These are phyloP conservation scores for Coemansia sp. DNA, from an alignment of 192 early-diverging fungal genomes.

Conservation along the genomic window DNA sequence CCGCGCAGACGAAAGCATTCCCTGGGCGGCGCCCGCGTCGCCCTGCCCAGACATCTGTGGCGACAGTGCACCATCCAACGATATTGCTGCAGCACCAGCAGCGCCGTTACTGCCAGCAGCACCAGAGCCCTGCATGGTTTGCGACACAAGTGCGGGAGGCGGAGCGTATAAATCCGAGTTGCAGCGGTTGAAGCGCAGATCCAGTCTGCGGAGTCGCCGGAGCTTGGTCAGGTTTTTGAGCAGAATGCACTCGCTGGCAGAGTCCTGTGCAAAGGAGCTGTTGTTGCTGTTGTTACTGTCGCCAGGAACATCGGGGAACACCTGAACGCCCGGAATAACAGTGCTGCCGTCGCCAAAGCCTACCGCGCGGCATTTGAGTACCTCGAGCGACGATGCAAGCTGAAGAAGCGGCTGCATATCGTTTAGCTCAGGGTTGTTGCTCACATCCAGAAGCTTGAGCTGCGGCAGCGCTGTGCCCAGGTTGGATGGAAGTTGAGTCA, in stretches of 20 bases:
- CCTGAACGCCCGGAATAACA: constrained; percentile 9
- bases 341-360: constrained; percentile 21
- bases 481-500: constrained; percentile 30
- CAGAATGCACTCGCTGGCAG: constrained; percentile 10
- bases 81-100: constrained; percentile 2
- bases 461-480: constrained; percentile 39
- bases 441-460: constrained; percentile 39
- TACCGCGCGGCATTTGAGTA: constrained; percentile 38
- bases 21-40: constrained; percentile 11
- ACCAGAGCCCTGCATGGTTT: background rate
- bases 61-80: constrained; percentile 32
- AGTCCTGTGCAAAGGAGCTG: background rate
- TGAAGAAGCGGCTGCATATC: constrained; percentile 40
- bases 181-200: constrained; percentile 46
- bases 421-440: constrained; percentile 40
- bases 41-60: constrained; percentile 27
- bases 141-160: background rate
- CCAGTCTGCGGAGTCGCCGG: constrained; percentile 25
- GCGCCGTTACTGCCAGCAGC: background rate
- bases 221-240: constrained; percentile 24
- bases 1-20: constrained; percentile 9
- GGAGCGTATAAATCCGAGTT: constrained; percentile 42
- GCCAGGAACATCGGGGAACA: constrained; percentile 11
- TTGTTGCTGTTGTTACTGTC: background rate
- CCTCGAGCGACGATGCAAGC: constrained; percentile 32